A percentile compares a stretch with the other conserved stretches of the same genome.
phyloP scores from a whole-genome alignment of 257 asterid genomes.

The Scutellaria galericulata region DNA sequence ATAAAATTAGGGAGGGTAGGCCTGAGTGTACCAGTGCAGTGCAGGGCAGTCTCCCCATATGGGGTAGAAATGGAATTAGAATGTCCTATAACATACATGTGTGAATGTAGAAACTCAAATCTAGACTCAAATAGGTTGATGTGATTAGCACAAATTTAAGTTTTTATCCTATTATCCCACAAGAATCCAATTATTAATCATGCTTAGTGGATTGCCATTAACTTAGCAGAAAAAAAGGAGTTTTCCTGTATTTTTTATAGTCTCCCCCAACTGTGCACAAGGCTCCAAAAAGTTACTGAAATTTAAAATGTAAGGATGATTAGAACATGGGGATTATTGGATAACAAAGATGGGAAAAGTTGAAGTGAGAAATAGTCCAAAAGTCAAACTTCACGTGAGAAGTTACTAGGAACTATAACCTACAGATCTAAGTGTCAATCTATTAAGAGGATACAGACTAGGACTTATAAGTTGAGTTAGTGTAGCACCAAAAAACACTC shows the following conservation, averaged over 20 bases:
- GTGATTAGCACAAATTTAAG: conserved; percentile 49
- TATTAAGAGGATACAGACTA: conserved; percentile 37
- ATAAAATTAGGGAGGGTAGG: conserved; percentile 31
- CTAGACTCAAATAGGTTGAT: conserved; percentile 40
- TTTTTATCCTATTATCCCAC: conserved; percentile 34
- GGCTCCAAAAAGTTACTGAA: conserved; percentile 56
- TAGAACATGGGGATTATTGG: conserved; percentile 49
- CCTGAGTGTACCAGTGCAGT: conserved; percentile 32
- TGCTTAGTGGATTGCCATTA: conserved; percentile 49
- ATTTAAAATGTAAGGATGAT: conserved; percentile 44
- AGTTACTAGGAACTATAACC: conserved; percentile 46
- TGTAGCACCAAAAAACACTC: conserved; percentile 25
- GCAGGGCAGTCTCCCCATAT: conserved; percentile 41
- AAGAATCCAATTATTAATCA: conserved; percentile 52
- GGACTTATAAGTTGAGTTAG: conserved; percentile 37
- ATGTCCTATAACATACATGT: conserved; percentile 41
- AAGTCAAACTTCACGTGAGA: conserved; percentile 67
- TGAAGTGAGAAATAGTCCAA: conserved; percentile 42
- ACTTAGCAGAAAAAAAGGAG: conserved; percentile 40
- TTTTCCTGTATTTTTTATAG: conserved; percentile 40
- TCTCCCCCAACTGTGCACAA: conserved; percentile 50
- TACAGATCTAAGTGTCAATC: conserved; percentile 44
- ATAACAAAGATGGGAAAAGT: conserved; percentile 38
- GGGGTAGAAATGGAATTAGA: conserved; percentile 53
- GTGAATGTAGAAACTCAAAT: conserved; percentile 40